Evolutionary conservation across 768 basidiomycete genomes (phyloP), one percentile per base, ranked within the genome.

Genomic region (Russula olivacea): DNA sequence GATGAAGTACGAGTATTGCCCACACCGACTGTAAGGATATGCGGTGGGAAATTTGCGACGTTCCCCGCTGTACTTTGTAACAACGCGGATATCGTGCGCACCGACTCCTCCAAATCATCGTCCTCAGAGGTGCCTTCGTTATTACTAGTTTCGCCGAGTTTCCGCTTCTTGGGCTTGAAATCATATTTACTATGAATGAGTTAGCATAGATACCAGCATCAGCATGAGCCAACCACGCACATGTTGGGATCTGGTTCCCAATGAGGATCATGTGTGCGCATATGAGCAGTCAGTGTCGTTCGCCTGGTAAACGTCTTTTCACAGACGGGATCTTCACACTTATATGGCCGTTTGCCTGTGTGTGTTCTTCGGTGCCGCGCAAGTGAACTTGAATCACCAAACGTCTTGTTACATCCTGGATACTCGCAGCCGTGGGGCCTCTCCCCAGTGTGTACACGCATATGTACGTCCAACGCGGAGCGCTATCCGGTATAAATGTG

Each of bases 391-490:
- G 93, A 95, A 72, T 96, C 93, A 52, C 89, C 86, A 75, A 95
- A 96, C 0, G 88, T 89, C 77, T 89, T 92, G 54, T 81, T 83
- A 73, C 93, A 96, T 9, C 84, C 89, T 3, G 88, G 89, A 72
- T 93, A 92, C 76, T 92, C 90, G 76, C 93, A 96, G 54, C 80
- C 83, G 72, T 96, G 93, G 11, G 93, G 93, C 69, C 92, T 91
- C 76, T 96, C 93, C 43, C 93, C 93, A 5, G 93, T 94, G 72
- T 96, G 93, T 3, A 93, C 91, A 21, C 93, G 86, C 55, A 81
- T 79, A 72, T 96, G 93, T 2, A 96, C 93, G 64, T 91, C 90
- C 61, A 96, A 77, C 30, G 93, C 93, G 21, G 92, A 94, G 58
- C 91, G 85, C 89, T 96, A 73, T 52, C 64, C 65, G 12, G 17